Evolutionary conservation across 768 basidiomycete species (phyloP), one percentile per base, ranked within the genome.

Genomic region (Trametes gibbosa): DNA sequence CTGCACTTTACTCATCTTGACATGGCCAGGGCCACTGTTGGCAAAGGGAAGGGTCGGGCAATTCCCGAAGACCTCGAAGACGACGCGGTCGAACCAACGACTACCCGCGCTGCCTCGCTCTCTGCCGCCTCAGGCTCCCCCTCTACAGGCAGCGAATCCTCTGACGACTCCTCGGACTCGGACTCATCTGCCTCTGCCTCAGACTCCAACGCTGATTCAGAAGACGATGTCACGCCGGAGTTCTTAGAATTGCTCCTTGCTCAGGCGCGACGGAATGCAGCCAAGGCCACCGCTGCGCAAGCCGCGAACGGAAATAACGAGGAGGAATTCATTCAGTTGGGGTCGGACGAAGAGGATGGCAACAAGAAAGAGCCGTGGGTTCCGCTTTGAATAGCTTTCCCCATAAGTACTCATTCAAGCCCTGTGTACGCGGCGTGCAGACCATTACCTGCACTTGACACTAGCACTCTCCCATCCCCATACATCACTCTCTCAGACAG

Each of bases 201-300:
- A 7, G 66, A 66, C 25, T 66, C 68, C 39, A 63, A 61, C 53
- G 76, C 59, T 17, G 72, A 82, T 21, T 72, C 68, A 19, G 81
- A 81, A 57, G 74, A 75, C 5, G 78, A 82, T 43, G 73, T 85
- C 27, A 84, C 84, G 0, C 74, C 77, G 39, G 83, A 85, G 64
- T 84, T 84, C 59, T 77, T 90, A 5, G 77, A 85, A 32, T 85
- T 81, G 7, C 72, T 90, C 0, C 73, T 92, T 13, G 79, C 84
- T 61, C 82, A 80, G 55, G 89, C 89, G 17, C 77, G 79, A 64
- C 70, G 77, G 66, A 83, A 80, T 68, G 81, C 77, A 47, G 66
- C 71, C 37, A 65, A 61, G 58, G 64, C 37, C 65, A 65, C 24
- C 67, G 34, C 37, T 49, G 24, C 27, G 39, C 8, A 39, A 25